Evolutionary conservation across 1,284 basidiomycete species (phyloP).

Genomic region (Stereum hirsutum): DNA sequence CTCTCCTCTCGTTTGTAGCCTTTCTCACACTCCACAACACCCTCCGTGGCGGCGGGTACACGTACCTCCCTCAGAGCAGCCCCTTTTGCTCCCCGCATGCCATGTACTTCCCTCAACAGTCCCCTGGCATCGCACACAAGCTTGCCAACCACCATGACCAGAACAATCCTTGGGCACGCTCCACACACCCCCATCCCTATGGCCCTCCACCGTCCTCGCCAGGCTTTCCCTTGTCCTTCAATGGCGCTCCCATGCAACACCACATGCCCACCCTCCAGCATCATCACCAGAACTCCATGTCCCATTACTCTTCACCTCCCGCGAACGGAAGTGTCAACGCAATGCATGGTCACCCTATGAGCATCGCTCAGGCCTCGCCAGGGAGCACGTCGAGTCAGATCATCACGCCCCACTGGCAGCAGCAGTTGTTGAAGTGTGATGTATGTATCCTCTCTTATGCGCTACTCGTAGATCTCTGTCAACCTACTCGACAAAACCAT

Average conservation of each 20-base stretch:
- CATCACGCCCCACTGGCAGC: constrained; percentile 70
- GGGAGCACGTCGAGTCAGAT: constrained; percentile 47
- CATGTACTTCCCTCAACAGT: constrained; percentile 78
- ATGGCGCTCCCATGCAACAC: constrained; percentile 46
- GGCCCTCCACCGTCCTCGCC: constrained; percentile 61
- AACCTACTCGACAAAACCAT: neutral
- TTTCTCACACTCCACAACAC: neutral
- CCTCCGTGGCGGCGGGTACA: neutral
- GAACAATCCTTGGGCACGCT: constrained; percentile 51
- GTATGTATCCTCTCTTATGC: constrained; percentile 29
- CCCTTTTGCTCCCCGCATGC: constrained; percentile 26
- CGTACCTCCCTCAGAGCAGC: neutral
- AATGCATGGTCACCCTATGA: constrained; percentile 32
- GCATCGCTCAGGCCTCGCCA: constrained; percentile 56
- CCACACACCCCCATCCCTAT: constrained; percentile 38
- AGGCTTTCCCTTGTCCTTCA: constrained; percentile 63
- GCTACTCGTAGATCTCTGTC: neutral
- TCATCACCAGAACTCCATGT: constrained; percentile 69
- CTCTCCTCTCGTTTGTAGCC: neutral
- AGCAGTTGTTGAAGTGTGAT: constrained; percentile 75
- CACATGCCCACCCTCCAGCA: constrained; percentile 44
- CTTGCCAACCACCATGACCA: constrained; percentile 62
- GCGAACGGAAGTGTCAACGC: constrained; percentile 38
- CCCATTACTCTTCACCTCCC: constrained; percentile 62
- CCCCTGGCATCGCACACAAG: constrained; percentile 68